Base-by-base conservation (phyloP, 1,284 basidiomycete genomes). In the Ceratobasidium sp. region DNA sequence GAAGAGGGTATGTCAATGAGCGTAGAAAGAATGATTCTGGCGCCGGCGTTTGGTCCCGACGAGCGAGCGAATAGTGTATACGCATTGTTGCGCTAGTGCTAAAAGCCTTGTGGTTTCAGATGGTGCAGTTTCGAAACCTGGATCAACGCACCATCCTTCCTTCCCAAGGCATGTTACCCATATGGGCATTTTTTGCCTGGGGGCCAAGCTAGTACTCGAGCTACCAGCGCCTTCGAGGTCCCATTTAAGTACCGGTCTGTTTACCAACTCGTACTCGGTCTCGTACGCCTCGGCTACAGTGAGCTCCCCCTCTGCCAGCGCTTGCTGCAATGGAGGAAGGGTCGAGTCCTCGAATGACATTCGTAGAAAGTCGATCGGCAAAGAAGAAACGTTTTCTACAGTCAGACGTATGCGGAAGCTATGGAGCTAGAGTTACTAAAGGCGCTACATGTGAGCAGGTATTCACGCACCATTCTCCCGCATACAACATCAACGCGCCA, bases 311-410 rank as follows among this genome's bases (percentile, higher is more conserved):
- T 96, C 94, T 0, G 86, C 82, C 5, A 98, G 82, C 2, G 88
- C 84, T 71, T 88, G 86, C 74, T 91, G 91, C 0, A 91, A 88
- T 47, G 88, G 86, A 1, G 84, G 83, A 31, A 92, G 87, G 0
- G 93, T 93, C 1, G 93, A 93, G 78, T 99, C 96, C 62, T 93
- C 89, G 75, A 97, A 97, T 0, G 86, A 87, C 20, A 98, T 80
- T 34, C 89, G 87, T 70, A 98, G 75, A 75, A 94, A 96, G 78
- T 98, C 90, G 57, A 98, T 85, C 0, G 92, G 87, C 31, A 95
- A 79, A 0, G 83, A 72, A 0, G 94, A 96, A 1, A 92, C 86
- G 75, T 99, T 99, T 77, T 95, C 92, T 12, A 99, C 80, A 0
- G 90, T 93, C 58, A 98, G 83, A 3, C 89, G 88, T 58, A 98